A percentile compares a stretch with the other conserved stretches of the same genome.
Conservation (phyloP, 768 basidiomycete genomes). For the Pleurotus tuoliensis region DNA sequence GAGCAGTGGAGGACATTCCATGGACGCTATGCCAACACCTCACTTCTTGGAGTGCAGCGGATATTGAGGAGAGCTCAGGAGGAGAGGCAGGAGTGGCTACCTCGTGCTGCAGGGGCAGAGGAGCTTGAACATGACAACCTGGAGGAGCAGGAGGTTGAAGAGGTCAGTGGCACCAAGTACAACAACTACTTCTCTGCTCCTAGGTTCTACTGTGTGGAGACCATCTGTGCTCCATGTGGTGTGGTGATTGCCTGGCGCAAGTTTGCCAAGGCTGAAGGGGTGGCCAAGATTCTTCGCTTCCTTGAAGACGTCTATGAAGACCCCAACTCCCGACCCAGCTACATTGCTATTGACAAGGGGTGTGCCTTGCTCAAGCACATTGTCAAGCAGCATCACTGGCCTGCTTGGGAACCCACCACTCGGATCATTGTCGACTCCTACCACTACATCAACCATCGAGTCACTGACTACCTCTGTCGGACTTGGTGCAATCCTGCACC, state of each 20-base stretch:
- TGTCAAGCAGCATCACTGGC: constrained; percentile 8
- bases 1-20: not conserved
- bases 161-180: constrained; percentile 16
- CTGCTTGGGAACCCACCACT: constrained; percentile 12
- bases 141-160: constrained; percentile 1
- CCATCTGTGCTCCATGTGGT: constrained; percentile 16
- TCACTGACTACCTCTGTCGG: constrained; percentile 22
- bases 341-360: constrained; percentile 24
- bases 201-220: constrained; percentile 10
- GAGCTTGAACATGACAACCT: not conserved
- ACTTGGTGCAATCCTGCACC: constrained; percentile 29
- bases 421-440: constrained; percentile 22
- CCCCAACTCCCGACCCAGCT: constrained; percentile 13
- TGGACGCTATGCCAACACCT: not conserved
- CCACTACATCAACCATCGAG: constrained; percentile 21
- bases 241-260: constrained; percentile 24
- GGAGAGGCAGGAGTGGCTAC: constrained; percentile 3
- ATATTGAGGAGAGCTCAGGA: not conserved
- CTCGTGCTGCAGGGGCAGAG: constrained; percentile 9
- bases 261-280: constrained; percentile 24
- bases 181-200: constrained; percentile 22
- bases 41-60: not conserved
- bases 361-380: constrained; percentile 13
- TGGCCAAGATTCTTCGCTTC: constrained; percentile 16
- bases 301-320: constrained; percentile 18